Conservation (phyloP, 257 asterid genomes). For the Penstemon eatonii region DNA sequence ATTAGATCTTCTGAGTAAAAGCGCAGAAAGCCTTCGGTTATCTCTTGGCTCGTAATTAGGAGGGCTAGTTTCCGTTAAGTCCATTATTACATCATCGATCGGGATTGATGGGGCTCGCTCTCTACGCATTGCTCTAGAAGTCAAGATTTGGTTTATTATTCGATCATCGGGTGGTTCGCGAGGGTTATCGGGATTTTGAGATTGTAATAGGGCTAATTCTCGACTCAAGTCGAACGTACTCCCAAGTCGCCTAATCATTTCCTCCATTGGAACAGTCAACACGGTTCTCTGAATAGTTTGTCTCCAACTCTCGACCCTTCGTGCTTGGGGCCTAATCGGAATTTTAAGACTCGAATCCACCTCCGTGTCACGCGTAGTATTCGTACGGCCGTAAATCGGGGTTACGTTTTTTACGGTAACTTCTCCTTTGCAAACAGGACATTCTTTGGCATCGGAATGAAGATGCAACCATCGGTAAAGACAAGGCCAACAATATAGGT, state of each 20-base stretch:
- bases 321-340: constrained; percentile 70
- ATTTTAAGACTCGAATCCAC: constrained; percentile 53
- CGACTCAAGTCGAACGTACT: constrained; percentile 51
- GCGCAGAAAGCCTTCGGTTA: constrained; percentile 51
- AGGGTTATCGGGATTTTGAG: constrained; percentile 37
- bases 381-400: constrained; percentile 87
- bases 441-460: constrained; percentile 88
- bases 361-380: constrained; percentile 39
- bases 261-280: constrained; percentile 77
- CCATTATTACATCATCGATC: constrained; percentile 57
- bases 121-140: constrained; percentile 77
- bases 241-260: constrained; percentile 81
- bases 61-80: constrained; percentile 58
- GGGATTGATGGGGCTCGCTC: constrained; percentile 49
- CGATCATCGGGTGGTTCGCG: constrained; percentile 60
- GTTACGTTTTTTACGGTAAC: constrained; percentile 69
- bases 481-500: constrained; percentile 96
- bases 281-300: constrained; percentile 71
- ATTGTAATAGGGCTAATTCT: constrained; percentile 50
- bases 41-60: constrained; percentile 49
- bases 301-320: constrained; percentile 81
- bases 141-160: constrained; percentile 43
- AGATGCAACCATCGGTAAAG: constrained; percentile 85
- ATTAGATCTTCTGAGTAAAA: constrained; percentile 61
- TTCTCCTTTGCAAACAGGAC: constrained; percentile 98